phyloP scores from a whole-genome alignment of 108 stramenopile genomes.

The Parmales sp. region DNA sequence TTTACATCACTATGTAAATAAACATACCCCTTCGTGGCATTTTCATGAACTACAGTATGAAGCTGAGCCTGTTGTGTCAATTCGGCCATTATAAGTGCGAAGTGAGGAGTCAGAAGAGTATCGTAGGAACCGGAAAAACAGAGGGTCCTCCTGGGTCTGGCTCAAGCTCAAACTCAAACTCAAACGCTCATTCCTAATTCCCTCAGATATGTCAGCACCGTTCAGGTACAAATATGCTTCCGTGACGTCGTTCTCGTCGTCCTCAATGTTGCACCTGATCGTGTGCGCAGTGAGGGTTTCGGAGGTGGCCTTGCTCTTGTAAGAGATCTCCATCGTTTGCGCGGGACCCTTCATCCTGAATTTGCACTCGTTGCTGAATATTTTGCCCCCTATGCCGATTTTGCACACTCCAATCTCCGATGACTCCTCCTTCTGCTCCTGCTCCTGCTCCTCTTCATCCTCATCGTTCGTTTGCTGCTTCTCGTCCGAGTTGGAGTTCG shows the following conservation, averaged over 20 bases:
- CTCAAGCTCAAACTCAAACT: constrained; percentile 31
- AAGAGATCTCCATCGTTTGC: not conserved
- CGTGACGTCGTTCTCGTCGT: not conserved
- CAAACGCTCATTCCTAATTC: constrained; percentile 26
- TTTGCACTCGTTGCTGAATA: not conserved
- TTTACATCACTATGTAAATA: too few species aligned
- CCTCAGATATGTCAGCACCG: too few species aligned
- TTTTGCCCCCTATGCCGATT: not conserved
- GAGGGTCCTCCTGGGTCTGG: constrained; percentile 14
- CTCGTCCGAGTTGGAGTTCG: too few species aligned
- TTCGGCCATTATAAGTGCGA: too few species aligned
- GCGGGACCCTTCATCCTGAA: not conserved
- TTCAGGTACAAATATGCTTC: too few species aligned
- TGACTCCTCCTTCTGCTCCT: not conserved
- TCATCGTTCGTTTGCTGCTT: too few species aligned
- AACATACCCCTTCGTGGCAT: too few species aligned
- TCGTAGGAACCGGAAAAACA: constrained; percentile 36
- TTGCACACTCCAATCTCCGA: not conserved
- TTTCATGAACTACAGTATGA: too few species aligned
- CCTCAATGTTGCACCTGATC: not conserved
- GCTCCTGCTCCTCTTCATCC: too few species aligned
- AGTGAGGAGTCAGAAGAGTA: too few species aligned
- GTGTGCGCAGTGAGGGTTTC: not conserved
- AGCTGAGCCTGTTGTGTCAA: too few species aligned
- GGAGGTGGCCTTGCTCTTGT: not conserved